A percentile compares a stretch with the other conserved stretches of the same genome.
phyloP scores from a whole-genome alignment of 768 basidiomycete genomes.

The Mycena leptocephala region DNA sequence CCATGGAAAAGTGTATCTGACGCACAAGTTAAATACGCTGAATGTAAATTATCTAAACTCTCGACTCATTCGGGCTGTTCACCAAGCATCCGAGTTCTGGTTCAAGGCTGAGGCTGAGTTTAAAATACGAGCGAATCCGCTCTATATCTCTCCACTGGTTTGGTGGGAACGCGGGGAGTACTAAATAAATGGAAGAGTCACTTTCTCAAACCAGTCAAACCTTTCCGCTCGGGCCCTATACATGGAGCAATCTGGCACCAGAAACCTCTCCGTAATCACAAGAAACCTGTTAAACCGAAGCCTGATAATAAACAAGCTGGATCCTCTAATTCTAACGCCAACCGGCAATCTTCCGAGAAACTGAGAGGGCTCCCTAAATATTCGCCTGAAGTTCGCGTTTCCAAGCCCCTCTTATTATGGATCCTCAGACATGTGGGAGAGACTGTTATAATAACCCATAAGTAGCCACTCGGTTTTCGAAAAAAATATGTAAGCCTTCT shows the following conservation, averaged over 20 bases:
- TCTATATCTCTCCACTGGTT: no score
- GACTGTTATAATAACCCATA: no score
- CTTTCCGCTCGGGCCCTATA: not conserved
- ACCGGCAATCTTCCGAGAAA: slow-evolving; percentile 49
- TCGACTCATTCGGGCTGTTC: no score
- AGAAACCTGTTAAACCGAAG: slow-evolving; percentile 28
- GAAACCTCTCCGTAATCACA: slow-evolving; percentile 18
- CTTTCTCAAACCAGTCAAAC: not conserved
- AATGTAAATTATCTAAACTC: no score
- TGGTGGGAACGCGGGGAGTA: not conserved
- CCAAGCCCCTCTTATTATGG: slow-evolving; percentile 93
- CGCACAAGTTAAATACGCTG: not conserved
- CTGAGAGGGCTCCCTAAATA: slow-evolving; percentile 76
- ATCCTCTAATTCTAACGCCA: not conserved
- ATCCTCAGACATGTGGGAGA: slow-evolving; percentile 95
- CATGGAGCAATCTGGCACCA: not conserved
- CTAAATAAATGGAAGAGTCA: not conserved
- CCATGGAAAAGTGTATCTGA: slow-evolving; percentile 25
- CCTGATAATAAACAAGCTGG: slow-evolving; percentile 14
- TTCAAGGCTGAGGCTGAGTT: no score
- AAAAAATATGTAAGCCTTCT: not conserved
- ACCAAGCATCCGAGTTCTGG: no score
- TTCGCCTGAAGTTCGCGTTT: slow-evolving; percentile 77
- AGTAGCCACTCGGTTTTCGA: slow-evolving; percentile 43
- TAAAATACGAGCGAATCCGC: no score